These are phyloP conservation scores for Cerrena zonata DNA, from an alignment of 1,284 basidiomycete genomes.

Conservation along the genomic window DNA sequence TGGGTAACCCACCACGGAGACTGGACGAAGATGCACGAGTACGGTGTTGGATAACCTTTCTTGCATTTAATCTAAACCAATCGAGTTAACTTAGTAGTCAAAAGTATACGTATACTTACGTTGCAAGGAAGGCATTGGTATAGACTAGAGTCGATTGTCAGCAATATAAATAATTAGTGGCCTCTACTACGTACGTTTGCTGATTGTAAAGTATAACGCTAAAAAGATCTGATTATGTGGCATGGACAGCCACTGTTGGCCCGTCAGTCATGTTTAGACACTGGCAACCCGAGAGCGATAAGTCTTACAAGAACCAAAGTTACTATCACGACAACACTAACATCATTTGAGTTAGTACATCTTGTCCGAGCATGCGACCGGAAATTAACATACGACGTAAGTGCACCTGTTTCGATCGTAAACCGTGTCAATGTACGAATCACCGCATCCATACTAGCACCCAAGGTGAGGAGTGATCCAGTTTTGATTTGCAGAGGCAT, in stretches of 20 bases:
- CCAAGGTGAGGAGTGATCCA: no score
- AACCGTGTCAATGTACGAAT: slow-evolving; percentile 47
- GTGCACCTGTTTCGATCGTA: slow-evolving; percentile 45
- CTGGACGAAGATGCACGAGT: not conserved
- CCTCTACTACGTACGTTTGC: slow-evolving; percentile 31
- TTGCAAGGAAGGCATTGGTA: slow-evolving; percentile 34
- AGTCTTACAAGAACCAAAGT: no score
- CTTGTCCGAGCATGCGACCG: no score
- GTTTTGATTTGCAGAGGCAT: slow-evolving; percentile 9
- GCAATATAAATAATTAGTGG: not conserved
- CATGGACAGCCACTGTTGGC: slow-evolving; percentile 41
- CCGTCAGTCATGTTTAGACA: slow-evolving; percentile 18
- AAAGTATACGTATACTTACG: slow-evolving; percentile 19
- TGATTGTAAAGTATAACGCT: slow-evolving; percentile 43
- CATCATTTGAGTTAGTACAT: no score
- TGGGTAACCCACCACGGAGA: not conserved
- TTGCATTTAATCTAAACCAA: not conserved
- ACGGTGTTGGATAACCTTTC: slow-evolving; percentile 1
- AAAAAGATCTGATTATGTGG: slow-evolving; percentile 40
- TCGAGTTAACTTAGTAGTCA: not conserved
- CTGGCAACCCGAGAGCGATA: slow-evolving; percentile 41
- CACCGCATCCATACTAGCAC: slow-evolving; percentile 31
- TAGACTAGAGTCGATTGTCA: slow-evolving; percentile 23
- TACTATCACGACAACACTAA: no score
- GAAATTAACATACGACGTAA: slow-evolving; percentile 48